Evolutionary conservation across 805 yeast genomes (phyloP).

Genomic region (Barnettozyma botsteinii): DNA sequence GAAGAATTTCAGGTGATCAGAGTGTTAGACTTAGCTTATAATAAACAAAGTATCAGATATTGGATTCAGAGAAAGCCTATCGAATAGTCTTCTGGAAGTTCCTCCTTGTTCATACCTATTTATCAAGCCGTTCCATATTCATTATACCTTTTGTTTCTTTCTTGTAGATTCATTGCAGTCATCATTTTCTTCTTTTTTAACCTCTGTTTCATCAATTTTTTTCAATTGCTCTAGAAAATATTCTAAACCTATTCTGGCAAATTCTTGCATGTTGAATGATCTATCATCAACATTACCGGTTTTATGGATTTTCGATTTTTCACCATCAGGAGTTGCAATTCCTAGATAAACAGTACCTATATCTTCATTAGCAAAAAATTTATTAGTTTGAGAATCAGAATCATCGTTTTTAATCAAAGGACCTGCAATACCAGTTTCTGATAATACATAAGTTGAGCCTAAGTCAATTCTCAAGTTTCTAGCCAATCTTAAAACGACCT

Average conservation of each 20-base stretch:
- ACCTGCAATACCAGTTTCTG: slow-evolving; percentile 89
- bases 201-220: slow-evolving; percentile 10
- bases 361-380: slow-evolving; percentile 28
- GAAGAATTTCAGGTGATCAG: too few relatives aligned
- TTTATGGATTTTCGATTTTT: slow-evolving; percentile 37
- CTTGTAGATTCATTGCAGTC: slow-evolving; percentile 1
- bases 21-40: too few relatives aligned
- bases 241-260: slow-evolving; percentile 62
- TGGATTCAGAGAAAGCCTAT: too few relatives aligned
- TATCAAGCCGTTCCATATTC: too few relatives aligned
- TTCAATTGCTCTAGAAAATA: slow-evolving; percentile 49
- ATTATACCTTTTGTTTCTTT: slow-evolving; percentile 7
- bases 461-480: slow-evolving; percentile 73
- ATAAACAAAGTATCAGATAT: too few relatives aligned
- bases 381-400: slow-evolving; percentile 6
- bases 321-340: slow-evolving; percentile 58
- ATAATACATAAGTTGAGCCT: slow-evolving; percentile 75
- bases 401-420: slow-evolving; percentile 44
- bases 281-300: slow-evolving; percentile 47
- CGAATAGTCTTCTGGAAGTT: too few relatives aligned
- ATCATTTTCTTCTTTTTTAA: neutral
- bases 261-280: slow-evolving; percentile 64
- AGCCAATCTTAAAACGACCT: slow-evolving; percentile 70
- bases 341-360: slow-evolving; percentile 73
- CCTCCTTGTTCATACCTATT: too few relatives aligned